Evolutionary conservation across 208 protist species (phyloP).

Genomic region (Kentomonas sorsogonicus): DNA sequence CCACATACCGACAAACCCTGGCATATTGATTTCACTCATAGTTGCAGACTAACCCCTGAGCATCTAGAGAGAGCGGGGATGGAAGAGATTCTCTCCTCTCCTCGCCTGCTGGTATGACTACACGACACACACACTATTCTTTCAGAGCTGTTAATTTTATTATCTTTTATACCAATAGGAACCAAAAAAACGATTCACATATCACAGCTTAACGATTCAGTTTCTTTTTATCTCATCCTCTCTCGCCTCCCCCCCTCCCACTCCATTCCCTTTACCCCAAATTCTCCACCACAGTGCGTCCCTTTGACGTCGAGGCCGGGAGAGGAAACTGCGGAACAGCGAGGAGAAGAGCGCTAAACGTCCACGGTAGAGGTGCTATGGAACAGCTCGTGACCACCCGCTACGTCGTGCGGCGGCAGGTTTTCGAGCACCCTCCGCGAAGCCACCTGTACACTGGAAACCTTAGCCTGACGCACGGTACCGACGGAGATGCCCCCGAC

Average conservation of each 20-base stretch:
- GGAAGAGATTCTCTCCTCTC: slow-evolving; percentile 5
- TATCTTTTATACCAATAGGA: background rate
- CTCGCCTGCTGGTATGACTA: no score
- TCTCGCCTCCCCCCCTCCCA: background rate
- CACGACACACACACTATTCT: no score
- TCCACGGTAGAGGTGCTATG: background rate
- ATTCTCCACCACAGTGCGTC: no score
- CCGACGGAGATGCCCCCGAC: background rate
- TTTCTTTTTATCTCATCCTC: background rate
- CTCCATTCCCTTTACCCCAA: no score
- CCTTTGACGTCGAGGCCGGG: background rate
- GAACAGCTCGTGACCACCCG: background rate
- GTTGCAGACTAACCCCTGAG: no score
- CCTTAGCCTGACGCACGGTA: background rate
- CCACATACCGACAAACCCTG: no score
- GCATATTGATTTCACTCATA: no score
- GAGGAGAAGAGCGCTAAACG: background rate
- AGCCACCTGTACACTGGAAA: slow-evolving; percentile 23
- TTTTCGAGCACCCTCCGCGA: slow-evolving; percentile 68
- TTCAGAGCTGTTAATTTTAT: background rate
- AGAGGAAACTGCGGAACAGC: background rate
- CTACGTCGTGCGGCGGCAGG: slow-evolving; percentile 22
- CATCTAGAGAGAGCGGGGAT: no score
- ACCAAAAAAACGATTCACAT: no score
- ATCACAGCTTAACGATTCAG: no score